Evolutionary conservation across 371 early-diverging fungal genomes (phyloP).

Genomic region (Saksenaea oblongispora): DNA sequence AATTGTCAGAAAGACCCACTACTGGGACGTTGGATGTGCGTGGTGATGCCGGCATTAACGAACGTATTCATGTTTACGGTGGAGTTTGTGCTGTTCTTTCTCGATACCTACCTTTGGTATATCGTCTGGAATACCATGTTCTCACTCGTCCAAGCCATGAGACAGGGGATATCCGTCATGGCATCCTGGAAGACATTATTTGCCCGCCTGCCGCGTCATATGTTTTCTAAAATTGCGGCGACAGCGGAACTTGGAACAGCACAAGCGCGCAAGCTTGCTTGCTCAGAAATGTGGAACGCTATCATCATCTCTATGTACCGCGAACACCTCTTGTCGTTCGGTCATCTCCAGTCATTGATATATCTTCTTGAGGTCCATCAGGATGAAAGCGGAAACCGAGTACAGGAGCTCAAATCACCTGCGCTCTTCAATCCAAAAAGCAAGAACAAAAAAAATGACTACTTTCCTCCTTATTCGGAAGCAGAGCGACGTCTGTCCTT

Average conservation of each 20-base stretch:
- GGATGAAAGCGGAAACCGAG: constrained; percentile 15
- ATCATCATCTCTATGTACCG: constrained; percentile 86
- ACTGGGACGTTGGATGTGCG: constrained; percentile 55
- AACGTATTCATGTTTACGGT: constrained; percentile 75
- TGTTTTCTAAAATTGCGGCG: constrained; percentile 75
- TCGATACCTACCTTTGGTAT: constrained; percentile 93
- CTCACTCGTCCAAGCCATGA: constrained; percentile 77
- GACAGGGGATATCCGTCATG: constrained; percentile 82
- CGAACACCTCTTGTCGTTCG: constrained; percentile 79
- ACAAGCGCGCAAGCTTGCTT: constrained; percentile 72
- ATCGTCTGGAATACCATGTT: constrained; percentile 84
- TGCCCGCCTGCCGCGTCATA: constrained; percentile 74
- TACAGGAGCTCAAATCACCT: constrained; percentile 70
- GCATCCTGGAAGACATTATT: constrained; percentile 86
- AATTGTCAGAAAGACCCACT: constrained; percentile 57
- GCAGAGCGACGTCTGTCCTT: constrained; percentile 85
- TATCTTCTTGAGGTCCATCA: constrained; percentile 68
- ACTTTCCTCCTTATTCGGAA: constrained; percentile 75
- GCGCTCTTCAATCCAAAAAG: constrained; percentile 75
- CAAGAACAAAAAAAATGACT: constrained; percentile 59
- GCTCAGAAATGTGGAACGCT: constrained; percentile 90
- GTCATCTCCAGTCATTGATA: constrained; percentile 73
- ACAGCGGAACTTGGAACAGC: constrained; percentile 66
- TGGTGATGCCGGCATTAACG: constrained; percentile 65
- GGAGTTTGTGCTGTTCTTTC: constrained; percentile 78